phyloP scores from a whole-genome alignment of 805 yeast species.

The Saccharomyces jurei region DNA sequence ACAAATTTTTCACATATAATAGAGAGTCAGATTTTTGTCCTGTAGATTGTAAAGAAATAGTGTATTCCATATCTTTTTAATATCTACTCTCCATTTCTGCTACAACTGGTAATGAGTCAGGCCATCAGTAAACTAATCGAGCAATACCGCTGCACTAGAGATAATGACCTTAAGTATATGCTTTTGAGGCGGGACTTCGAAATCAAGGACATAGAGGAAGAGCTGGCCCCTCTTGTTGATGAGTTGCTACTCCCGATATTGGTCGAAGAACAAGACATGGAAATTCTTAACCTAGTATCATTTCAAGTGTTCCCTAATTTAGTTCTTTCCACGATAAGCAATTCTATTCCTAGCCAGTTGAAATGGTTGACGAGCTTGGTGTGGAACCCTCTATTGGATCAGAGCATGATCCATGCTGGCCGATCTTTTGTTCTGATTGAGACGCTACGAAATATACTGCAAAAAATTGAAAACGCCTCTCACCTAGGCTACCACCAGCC shows the following conservation, averaged over 20 bases:
- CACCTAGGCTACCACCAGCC: neutral
- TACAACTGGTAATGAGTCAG: slow-evolving; percentile 2
- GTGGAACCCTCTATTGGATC: neutral
- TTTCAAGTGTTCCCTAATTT: slow-evolving; percentile 42
- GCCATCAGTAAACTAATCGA: slow-evolving; percentile 7
- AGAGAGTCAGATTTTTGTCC: neutral
- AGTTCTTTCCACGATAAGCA: slow-evolving; percentile 9
- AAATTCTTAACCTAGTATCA: slow-evolving; percentile 34
- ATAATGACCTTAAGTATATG: slow-evolving; percentile 27
- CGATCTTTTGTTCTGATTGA: neutral
- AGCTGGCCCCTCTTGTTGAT: slow-evolving; percentile 57
- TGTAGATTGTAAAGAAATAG: neutral
- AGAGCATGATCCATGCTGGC: slow-evolving; percentile 1
- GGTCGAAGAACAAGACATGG: slow-evolving; percentile 43
- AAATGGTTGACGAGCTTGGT: neutral
- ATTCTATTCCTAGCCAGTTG: neutral
- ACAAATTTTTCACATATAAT: neutral
- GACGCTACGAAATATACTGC: slow-evolving; percentile 1
- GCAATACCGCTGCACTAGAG: slow-evolving; percentile 15
- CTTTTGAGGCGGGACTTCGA: slow-evolving; percentile 88
- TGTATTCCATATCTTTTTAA: neutral
- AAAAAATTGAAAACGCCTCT: neutral
- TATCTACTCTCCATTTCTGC: neutral
- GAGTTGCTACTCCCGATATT: slow-evolving; percentile 28
- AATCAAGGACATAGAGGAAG: slow-evolving; percentile 59